Percentiles rank a stretch among this genome's conserved stretches.
These are phyloP conservation scores for Komagataella pastoris DNA, from an alignment of 805 yeast species.

Conservation along the genomic window DNA sequence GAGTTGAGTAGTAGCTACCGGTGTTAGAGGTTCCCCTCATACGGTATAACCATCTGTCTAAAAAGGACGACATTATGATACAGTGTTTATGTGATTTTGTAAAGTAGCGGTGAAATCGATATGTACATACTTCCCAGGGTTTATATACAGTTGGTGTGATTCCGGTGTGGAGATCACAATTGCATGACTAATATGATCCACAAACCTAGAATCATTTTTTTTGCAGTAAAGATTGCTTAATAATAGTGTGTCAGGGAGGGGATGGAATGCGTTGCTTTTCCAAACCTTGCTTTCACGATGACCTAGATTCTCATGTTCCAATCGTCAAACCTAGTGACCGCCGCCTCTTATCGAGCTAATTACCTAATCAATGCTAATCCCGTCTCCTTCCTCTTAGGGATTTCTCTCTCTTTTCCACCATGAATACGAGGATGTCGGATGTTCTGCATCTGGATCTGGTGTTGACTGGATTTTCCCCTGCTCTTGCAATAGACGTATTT, in stretches of 20 bases:
- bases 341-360: background rate
- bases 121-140: background rate
- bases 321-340: background rate
- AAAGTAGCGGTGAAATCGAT: background rate
- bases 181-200: background rate
- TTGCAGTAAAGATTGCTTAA: background rate
- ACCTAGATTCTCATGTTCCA: background rate
- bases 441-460: background rate
- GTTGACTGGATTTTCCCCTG: conserved; percentile 1
- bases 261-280: background rate
- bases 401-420: conserved; percentile 1
- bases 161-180: background rate
- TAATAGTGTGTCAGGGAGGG: background rate
- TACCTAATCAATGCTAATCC: background rate
- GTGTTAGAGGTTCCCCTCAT: conserved; percentile 12
- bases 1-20: conserved; percentile 11
- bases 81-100: background rate
- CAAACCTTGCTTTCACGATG: background rate
- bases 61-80: conserved; percentile 14
- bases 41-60: conserved; percentile 21
- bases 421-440: background rate
- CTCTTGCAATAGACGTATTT: conserved; percentile 25
- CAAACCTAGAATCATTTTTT: background rate
- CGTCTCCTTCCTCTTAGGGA: background rate
- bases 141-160: background rate